A percentile compares a stretch with the other conserved stretches of the same genome.
Evolutionary conservation across 345 rosid genomes (phyloP).

Genomic region (Populus simonii): DNA sequence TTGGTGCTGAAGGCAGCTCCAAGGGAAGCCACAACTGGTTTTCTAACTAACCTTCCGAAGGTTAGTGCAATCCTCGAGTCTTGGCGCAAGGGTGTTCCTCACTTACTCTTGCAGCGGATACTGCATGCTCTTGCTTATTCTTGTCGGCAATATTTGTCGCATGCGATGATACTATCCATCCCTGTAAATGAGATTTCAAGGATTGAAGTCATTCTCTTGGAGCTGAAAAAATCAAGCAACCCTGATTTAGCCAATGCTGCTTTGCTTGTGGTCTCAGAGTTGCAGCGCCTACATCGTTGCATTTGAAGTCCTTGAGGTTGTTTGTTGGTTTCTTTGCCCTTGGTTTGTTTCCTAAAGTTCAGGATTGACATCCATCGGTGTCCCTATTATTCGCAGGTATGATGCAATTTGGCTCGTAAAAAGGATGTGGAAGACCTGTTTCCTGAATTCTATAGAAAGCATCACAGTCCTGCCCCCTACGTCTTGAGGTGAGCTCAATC

Average conservation of each 20-base stretch:
- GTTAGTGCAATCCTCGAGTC: slow-evolving; percentile 60
- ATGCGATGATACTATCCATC: slow-evolving; percentile 84
- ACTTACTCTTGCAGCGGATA: slow-evolving; percentile 57
- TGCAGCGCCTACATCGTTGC: slow-evolving; percentile 74
- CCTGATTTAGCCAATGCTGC: slow-evolving; percentile 60
- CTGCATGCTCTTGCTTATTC: slow-evolving; percentile 78
- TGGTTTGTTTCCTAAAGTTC: neutral
- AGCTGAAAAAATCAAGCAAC: slow-evolving; percentile 53
- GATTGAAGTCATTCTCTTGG: slow-evolving; percentile 55
- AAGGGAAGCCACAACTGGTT: slow-evolving; percentile 84
- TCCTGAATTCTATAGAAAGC: slow-evolving; percentile 3
- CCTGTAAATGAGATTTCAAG: slow-evolving; percentile 56
- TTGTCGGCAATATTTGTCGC: slow-evolving; percentile 70
- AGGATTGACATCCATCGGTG: neutral
- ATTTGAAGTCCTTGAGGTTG: slow-evolving; percentile 30
- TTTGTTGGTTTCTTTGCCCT: neutral
- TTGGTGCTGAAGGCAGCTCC: slow-evolving; percentile 77
- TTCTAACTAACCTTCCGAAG: slow-evolving; percentile 78
- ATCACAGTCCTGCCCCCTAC: neutral
- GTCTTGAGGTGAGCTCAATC: slow-evolving; percentile 20
- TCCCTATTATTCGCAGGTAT: slow-evolving; percentile 11
- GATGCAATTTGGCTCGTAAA: neutral
- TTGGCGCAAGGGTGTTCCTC: slow-evolving; percentile 44
- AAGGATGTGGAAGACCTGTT: slow-evolving; percentile 1
- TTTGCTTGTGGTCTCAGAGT: slow-evolving; percentile 51